Conservation (phyloP, 495 filamentous ascomycete genomes). For the Trichoderma reesei region DNA sequence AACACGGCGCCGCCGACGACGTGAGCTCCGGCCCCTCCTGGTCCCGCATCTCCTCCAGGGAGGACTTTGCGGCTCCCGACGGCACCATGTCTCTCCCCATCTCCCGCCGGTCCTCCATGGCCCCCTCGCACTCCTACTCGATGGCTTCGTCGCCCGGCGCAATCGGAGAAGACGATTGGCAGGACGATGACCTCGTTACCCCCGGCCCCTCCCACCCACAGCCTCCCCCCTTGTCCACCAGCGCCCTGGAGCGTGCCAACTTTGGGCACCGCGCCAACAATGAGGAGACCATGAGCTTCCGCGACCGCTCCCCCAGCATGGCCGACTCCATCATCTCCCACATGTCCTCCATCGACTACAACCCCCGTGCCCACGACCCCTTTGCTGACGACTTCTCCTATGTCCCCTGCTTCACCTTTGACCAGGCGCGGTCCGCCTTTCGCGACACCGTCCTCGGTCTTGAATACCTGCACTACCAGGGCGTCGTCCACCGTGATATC, state of each 20-base stretch:
- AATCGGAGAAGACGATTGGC: constrained; percentile 16
- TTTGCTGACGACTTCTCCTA: constrained; percentile 80
- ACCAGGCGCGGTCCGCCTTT: constrained; percentile 79
- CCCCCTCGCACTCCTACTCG: constrained; percentile 37
- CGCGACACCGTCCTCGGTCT: constrained; percentile 87
- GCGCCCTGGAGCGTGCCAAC: constrained; percentile 64
- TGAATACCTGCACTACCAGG: constrained; percentile 93
- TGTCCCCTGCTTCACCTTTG: constrained; percentile 81
- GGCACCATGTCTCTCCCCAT: constrained; percentile 22
- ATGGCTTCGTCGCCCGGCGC: constrained; percentile 18
- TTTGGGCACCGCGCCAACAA: constrained; percentile 52
- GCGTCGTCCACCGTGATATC: constrained; percentile 96
- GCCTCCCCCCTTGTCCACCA: constrained; percentile 21
- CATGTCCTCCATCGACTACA: constrained; percentile 46
- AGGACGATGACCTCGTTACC: constrained; percentile 30
- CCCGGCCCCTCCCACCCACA: constrained; percentile 38
- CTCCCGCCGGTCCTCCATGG: constrained; percentile 34
- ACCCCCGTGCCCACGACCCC: constrained; percentile 38
- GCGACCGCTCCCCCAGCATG: constrained; percentile 52
- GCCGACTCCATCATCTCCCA: constrained; percentile 52
- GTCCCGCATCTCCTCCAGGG: constrained; percentile 24
- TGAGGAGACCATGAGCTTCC: constrained; percentile 36
- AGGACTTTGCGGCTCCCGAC: constrained; percentile 17
- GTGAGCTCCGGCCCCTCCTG: constrained; percentile 24
- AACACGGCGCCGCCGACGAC: constrained; percentile 63